phyloP scores from a whole-genome alignment of 2,329 filamentous ascomycete species.

The Phialophora expanda region DNA sequence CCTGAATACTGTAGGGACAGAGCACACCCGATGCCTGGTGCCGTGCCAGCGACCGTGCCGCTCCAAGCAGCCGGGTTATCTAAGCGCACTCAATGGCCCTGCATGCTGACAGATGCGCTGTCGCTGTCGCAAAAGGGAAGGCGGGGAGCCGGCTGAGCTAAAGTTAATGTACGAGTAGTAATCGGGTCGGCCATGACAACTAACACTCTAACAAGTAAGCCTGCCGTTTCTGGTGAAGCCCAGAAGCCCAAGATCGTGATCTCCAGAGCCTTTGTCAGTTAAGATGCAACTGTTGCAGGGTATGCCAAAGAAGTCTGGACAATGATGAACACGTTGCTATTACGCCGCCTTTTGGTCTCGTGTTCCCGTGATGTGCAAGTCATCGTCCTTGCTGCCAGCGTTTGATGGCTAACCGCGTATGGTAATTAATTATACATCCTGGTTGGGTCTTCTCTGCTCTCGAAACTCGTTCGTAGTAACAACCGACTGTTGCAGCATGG shows the following conservation, averaged over 20 bases:
- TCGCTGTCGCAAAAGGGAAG: background rate
- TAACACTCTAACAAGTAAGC: background rate
- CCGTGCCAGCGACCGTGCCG: background rate
- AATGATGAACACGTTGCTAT: background rate
- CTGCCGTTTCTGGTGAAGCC: background rate
- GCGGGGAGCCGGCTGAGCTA: conserved; percentile 13
- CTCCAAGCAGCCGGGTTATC: background rate
- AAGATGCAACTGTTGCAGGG: background rate
- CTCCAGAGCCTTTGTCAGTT: background rate
- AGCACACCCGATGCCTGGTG: background rate
- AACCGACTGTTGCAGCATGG: background rate
- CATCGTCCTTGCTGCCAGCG: background rate
- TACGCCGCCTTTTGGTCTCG: too few species aligned
- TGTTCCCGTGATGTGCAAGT: background rate
- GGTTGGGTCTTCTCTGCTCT: background rate
- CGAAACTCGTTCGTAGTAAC: background rate
- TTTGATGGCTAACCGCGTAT: background rate
- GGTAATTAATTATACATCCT: background rate
- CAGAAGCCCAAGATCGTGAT: background rate
- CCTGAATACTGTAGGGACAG: conserved; percentile 4
- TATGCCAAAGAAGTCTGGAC: background rate
- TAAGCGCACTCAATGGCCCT: too few species aligned
- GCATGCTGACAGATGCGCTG: background rate
- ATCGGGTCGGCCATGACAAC: background rate
- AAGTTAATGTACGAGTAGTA: background rate